Base-by-base conservation (phyloP, 108 stramenopile genomes). In the Aureococcus anophagefferens region DNA sequence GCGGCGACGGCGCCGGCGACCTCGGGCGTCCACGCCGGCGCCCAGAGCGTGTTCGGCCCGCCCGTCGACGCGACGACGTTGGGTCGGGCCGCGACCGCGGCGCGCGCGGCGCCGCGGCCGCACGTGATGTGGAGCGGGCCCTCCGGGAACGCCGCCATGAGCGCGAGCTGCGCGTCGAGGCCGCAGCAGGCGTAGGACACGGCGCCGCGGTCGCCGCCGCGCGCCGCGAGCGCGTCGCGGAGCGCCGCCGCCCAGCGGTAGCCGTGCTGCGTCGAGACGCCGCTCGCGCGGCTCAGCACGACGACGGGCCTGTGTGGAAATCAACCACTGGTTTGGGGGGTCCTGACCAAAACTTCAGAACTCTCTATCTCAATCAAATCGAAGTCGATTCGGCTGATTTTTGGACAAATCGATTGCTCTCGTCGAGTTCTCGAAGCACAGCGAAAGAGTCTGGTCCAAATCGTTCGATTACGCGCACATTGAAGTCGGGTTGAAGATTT, bases 21-120 rank as follows among this genome's bases (percentile, higher is more conserved):
- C 29, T 90, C 71, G n/a, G n/a, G n/a, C n/a, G n/a, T n/a, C n/a
- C n/a, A n/a, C n/a, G n/a, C n/a, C n/a, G n/a, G n/a, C n/a, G n/a
- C n/a, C n/a, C n/a, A n/a, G 65, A 93, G 69, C 5, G 92, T 93
- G 76, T 93, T 93, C 18, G 92, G 92, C n/a, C 92, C 92, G 44
- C 92, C 92, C 1, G 92, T 93, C 21, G 84, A 85, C 64, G 89
- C 83, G 31, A 93, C 72, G 30, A 88, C 87, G 66, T 89, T 89
- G 18, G 81, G 81, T 76, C 89, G 88, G 21, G 51, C 1, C 21
- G 51, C 51, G 15, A 73, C 75, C 15, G 75, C 70, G 69, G 68
- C 69, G 29, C 76, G 80, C 21, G 92, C 92, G 64, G 90, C 66
- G 7, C 82, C 76, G 7, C 92, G 71, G 15, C 80, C 82, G 59